Base-by-base conservation (phyloP, 179 eudicot genomes). In the Camellia oleifera region DNA sequence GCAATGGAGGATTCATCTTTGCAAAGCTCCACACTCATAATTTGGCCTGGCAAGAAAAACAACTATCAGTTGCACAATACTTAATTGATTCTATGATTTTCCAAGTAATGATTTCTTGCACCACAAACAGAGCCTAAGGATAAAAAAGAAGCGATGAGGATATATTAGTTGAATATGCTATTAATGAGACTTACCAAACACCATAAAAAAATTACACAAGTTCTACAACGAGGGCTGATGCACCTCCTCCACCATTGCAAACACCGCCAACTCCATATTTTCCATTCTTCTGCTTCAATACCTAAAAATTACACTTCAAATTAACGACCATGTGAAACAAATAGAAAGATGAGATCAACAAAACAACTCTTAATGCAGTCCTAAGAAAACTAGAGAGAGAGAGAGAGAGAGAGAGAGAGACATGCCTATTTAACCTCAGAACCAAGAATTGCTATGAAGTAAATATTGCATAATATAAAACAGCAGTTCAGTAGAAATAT, bases 241-340 rank as follows among this genome's bases (percentile, higher is more conserved):
- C 97, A 73, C 99, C 99, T 44, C 99, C 99, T 77, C 99, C 99
- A 13, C 99, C 99, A 66, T 96, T 96, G 92, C 99, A 96, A 68
- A 96, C 91, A 62, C 98, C 99, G 77, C 90, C 98, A 71, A 87
- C 96, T 50, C 99, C 99, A 71, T 85, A 85, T 85, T 83, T 94
- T 10, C 92, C 99, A 68, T 86, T 87, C 83, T 86, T 94, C 85
- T 92, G 89, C 88, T 87, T 89, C 84, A 95, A 82, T 66, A 92
- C 99, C 99, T 95, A 82, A 75, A 74, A 56, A 74, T 14, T 15
- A 15, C 17, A 32, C 61, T 40, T 7, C 0, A 2, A 15, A 54
- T 73, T 26, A 73, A 14, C 12, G 1, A 9, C 64, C 20, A 54
- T 50, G 8, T 5, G 6, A 52, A 52, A 20, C 11, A 1, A 44